Conservation (phyloP, 768 basidiomycete genomes). For the Zangia roseola region DNA sequence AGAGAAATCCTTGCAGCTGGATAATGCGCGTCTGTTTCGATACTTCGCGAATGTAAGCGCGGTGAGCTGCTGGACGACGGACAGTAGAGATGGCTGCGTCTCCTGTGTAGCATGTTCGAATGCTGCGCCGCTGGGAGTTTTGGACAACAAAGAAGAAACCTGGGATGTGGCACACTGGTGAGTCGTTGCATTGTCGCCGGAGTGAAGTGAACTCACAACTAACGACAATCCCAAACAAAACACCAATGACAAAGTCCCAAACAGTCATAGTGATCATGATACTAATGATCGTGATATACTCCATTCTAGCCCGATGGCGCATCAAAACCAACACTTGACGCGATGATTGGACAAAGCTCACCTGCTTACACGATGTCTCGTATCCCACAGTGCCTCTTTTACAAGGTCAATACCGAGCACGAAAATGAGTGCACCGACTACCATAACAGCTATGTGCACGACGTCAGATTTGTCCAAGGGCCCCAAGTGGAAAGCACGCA, state of each 20-base stretch:
- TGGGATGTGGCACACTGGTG: conserved; percentile 23
- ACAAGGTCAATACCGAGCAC: conserved; percentile 92
- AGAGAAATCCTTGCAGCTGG: conserved; percentile 88
- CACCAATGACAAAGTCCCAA: conserved; percentile 93
- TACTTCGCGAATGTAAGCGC: conserved; percentile 88
- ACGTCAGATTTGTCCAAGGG: neutral
- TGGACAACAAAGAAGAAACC: conserved; percentile 97
- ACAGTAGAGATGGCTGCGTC: conserved; percentile 88
- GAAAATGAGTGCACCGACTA: conserved; percentile 89
- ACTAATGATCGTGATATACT: conserved; percentile 80
- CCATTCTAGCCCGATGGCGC: conserved; percentile 43
- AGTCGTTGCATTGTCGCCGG: neutral
- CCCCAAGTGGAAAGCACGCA: conserved; percentile 39
- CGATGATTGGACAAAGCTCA: conserved; percentile 33
- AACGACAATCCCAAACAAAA: conserved; percentile 87
- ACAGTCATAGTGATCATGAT: conserved; percentile 92
- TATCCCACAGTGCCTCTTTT: conserved; percentile 97
- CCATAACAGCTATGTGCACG: conserved; percentile 68
- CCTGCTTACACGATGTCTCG: conserved; percentile 80
- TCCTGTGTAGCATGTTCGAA: conserved; percentile 81
- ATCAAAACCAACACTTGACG: conserved; percentile 1
- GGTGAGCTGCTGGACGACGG: conserved; percentile 81
- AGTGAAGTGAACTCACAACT: conserved; percentile 58
- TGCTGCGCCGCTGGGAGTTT: conserved; percentile 81
- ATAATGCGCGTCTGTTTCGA: conserved; percentile 89